Base-by-base conservation (phyloP, 2,329 filamentous ascomycete genomes). In the Aureobasidium sp. region DNA sequence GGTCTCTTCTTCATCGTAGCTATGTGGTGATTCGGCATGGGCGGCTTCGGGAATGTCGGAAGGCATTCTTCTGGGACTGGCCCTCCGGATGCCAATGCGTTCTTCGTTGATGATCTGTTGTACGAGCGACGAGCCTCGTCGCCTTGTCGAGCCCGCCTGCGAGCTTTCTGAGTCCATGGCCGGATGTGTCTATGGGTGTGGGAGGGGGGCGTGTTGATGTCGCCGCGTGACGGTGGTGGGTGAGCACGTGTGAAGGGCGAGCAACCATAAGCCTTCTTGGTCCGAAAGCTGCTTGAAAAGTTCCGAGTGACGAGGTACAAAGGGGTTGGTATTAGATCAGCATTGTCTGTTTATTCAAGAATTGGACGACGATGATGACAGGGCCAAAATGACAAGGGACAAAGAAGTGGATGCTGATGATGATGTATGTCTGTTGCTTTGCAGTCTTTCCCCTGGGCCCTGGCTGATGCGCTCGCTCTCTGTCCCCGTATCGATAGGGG, bases 1-100 rank as follows among this genome's bases (percentile, higher is more conserved):
- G 11, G 66, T 65, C 22, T 66, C 63, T 65, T 73, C 71, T 44
- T 70, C 71, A 31, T 69, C 71, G 62, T 71, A 71, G 67, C 75
- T 57, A 15, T 45, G 53, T 37, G 65, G 62, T 31, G 61, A 44
- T 17, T 60, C 61, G 48, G 47, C 44, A 19, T 60, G 52, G n/a
- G 29, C 58, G 49, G 63, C 62, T 31, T 58, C 57, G 40, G 60
- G 60, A 40, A 61, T 62, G 59, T 64, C 44, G 58, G 63, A 53
- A 45, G 59, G 42, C 57, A 62, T 42, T 42, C 57, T 42, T n/a
- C 57, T 49, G 17, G 57, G 57, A 33, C 57, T 60, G 33, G 57
- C 44, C 9, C 57, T 42, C 57, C 45, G 24, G 57, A 19, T 39
- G 35, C 44, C 45, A 22, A 17, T 31, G 45, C 57, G 57, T 17